phyloP scores from a whole-genome alignment of 306 rosid species.

The Betula pendula region DNA sequence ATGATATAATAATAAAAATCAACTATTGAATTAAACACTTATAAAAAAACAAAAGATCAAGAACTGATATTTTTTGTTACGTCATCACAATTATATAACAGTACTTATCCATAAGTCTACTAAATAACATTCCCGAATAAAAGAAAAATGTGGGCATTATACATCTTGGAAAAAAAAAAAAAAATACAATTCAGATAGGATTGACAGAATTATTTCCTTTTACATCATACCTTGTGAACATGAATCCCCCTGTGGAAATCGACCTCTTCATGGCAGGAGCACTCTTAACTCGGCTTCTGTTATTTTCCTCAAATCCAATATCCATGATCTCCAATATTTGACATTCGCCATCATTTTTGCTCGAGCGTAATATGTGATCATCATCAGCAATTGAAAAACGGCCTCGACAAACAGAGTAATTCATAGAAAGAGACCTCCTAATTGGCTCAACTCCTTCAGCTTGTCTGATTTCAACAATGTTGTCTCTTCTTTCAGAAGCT shows the following conservation, averaged over 20 bases:
- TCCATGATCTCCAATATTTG: background rate
- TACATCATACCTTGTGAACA: constrained; percentile 37
- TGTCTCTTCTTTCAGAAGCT: constrained; percentile 6
- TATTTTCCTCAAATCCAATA: constrained; percentile 30
- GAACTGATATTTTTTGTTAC: too few relatives aligned
- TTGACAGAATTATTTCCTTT: constrained; percentile 35
- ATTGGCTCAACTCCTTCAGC: constrained; percentile 22
- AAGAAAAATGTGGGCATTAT: background rate
- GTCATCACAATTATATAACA: too few relatives aligned
- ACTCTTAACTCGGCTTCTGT: constrained; percentile 32
- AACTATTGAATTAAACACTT: too few relatives aligned
- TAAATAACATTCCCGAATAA: too few relatives aligned
- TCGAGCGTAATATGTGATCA: constrained; percentile 36
- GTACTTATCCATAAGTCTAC: too few relatives aligned
- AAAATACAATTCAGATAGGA: constrained; percentile 29
- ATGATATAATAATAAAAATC: too few relatives aligned
- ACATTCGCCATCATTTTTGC: constrained; percentile 32
- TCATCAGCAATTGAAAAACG: too few relatives aligned
- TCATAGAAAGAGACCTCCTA: constrained; percentile 38
- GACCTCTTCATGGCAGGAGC: constrained; percentile 42
- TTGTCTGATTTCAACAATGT: constrained; percentile 15
- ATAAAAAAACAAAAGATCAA: too few relatives aligned
- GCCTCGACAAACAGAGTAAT: constrained; percentile 28
- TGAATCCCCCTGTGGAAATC: constrained; percentile 42
- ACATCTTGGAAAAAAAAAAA: background rate